phyloP scores from a whole-genome alignment of 768 basidiomycete species.

The Hortiboletus campestris region DNA sequence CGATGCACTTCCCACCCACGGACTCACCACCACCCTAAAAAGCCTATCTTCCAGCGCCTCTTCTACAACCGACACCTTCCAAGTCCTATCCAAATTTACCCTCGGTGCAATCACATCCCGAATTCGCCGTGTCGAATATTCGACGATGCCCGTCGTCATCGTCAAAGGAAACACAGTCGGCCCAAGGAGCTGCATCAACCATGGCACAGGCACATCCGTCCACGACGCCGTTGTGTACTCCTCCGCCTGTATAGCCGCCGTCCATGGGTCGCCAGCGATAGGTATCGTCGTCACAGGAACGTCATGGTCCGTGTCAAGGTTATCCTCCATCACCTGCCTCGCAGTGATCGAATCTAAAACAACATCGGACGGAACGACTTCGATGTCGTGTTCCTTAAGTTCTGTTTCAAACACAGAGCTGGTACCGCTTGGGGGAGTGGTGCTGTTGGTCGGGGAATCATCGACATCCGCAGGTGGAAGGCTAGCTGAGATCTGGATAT shows the following conservation, averaged over 20 bases:
- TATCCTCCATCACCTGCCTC: slow-evolving; percentile 31
- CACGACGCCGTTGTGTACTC: slow-evolving; percentile 29
- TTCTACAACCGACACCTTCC: slow-evolving; percentile 35
- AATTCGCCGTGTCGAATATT: slow-evolving; percentile 60
- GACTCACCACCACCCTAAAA: slow-evolving; percentile 47
- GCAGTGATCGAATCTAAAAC: slow-evolving; percentile 30
- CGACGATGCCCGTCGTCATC: slow-evolving; percentile 61
- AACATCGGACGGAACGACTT: slow-evolving; percentile 21
- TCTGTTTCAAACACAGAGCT: slow-evolving; percentile 37
- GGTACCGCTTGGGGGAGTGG: neutral
- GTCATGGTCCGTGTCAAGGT: slow-evolving; percentile 19
- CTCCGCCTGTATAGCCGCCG: slow-evolving; percentile 20
- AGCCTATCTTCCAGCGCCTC: slow-evolving; percentile 41
- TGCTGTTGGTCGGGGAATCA: neutral
- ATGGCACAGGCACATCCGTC: slow-evolving; percentile 25
- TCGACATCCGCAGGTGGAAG: neutral
- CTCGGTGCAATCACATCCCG: slow-evolving; percentile 42
- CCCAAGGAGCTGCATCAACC: slow-evolving; percentile 47
- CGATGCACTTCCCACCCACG: slow-evolving; percentile 41
- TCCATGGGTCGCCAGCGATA: slow-evolving; percentile 25
- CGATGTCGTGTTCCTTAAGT: slow-evolving; percentile 35
- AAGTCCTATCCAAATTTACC: neutral
- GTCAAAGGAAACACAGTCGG: slow-evolving; percentile 55
- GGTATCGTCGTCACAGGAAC: slow-evolving; percentile 19
- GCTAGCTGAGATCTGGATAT: slow-evolving; percentile 19